Conservation (phyloP, 805 yeast species). For the Yarrowia sp. region DNA sequence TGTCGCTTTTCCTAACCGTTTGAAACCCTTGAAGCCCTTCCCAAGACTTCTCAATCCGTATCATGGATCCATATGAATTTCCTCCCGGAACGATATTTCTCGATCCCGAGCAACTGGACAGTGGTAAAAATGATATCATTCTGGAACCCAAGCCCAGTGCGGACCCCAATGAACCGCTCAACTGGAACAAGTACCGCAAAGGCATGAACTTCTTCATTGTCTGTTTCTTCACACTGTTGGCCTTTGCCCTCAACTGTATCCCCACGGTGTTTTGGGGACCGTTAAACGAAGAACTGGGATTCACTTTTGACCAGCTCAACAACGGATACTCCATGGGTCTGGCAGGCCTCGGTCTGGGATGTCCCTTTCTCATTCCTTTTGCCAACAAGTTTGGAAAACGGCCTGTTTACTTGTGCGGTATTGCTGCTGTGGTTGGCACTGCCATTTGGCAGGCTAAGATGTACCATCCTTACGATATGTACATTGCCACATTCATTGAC, state of each 20-base stretch:
- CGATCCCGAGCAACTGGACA: constrained; percentile 32
- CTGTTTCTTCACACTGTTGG: constrained; percentile 38
- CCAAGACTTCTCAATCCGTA: background rate
- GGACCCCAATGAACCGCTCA: constrained; percentile 41
- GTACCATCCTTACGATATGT: constrained; percentile 40
- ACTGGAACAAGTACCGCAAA: constrained; percentile 40
- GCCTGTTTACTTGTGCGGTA: constrained; percentile 41
- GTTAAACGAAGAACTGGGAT: constrained; percentile 40
- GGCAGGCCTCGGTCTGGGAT: constrained; percentile 41
- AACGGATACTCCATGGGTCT: constrained; percentile 40
- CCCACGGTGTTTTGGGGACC: constrained; percentile 41
- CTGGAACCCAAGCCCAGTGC: constrained; percentile 30
- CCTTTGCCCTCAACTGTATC: constrained; percentile 37
- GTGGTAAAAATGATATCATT: constrained; percentile 29
- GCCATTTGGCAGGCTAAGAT: constrained; percentile 41
- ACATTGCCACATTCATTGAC: constrained; percentile 39
- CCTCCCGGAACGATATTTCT: constrained; percentile 36
- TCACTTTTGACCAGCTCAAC: constrained; percentile 39
- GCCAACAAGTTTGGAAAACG: constrained; percentile 41
- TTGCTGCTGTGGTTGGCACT: constrained; percentile 33
- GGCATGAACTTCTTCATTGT: constrained; percentile 37
- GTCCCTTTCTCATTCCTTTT: constrained; percentile 41
- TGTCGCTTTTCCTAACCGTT: background rate
- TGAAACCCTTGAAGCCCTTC: no score
- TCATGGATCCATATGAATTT: constrained; percentile 28